These are phyloP conservation scores for Leccinum sublutescens DNA, from an alignment of 768 basidiomycete species.

Conservation along the genomic window DNA sequence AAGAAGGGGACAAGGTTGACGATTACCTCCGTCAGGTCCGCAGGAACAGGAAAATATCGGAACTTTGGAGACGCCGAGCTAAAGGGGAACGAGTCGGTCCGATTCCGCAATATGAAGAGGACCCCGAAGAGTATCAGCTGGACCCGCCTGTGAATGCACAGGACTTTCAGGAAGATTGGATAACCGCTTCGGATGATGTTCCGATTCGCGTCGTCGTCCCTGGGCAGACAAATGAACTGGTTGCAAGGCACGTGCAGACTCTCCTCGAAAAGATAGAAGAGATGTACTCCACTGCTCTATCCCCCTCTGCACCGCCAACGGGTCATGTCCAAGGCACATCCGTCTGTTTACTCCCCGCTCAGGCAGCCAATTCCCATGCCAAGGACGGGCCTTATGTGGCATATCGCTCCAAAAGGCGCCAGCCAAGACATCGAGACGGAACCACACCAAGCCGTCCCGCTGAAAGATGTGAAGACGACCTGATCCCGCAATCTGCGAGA, in stretches of 20 bases:
- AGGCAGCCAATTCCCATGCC: slow-evolving; percentile 1
- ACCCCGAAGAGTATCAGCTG: slow-evolving; percentile 32
- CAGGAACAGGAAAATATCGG: slow-evolving; percentile 29
- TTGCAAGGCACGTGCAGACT: slow-evolving; percentile 20
- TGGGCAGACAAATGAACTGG: slow-evolving; percentile 29
- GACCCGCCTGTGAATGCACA: slow-evolving; percentile 34
- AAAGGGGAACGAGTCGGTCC: slow-evolving; percentile 30
- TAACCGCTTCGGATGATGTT: slow-evolving; percentile 30
- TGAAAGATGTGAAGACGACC: slow-evolving; percentile 22
- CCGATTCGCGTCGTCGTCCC: slow-evolving; percentile 40
- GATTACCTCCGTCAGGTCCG: slow-evolving; percentile 29
- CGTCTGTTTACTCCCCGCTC: not conserved
- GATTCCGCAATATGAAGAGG: slow-evolving; percentile 30
- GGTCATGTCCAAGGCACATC: not conserved
- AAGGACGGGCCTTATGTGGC: slow-evolving; percentile 3
- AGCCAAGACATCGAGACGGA: not conserved
- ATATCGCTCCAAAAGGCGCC: slow-evolving; percentile 11
- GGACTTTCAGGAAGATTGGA: slow-evolving; percentile 37
- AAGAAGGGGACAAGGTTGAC: slow-evolving; percentile 35
- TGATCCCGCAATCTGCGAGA: slow-evolving; percentile 14
- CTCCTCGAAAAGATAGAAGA: slow-evolving; percentile 23
- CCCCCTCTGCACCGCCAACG: not conserved
- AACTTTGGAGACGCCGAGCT: slow-evolving; percentile 28
- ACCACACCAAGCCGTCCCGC: not conserved
- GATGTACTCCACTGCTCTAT: slow-evolving; percentile 4